Conservation (phyloP, 139 green algal genomes). For the Chlamydomonas schloesseri region DNA sequence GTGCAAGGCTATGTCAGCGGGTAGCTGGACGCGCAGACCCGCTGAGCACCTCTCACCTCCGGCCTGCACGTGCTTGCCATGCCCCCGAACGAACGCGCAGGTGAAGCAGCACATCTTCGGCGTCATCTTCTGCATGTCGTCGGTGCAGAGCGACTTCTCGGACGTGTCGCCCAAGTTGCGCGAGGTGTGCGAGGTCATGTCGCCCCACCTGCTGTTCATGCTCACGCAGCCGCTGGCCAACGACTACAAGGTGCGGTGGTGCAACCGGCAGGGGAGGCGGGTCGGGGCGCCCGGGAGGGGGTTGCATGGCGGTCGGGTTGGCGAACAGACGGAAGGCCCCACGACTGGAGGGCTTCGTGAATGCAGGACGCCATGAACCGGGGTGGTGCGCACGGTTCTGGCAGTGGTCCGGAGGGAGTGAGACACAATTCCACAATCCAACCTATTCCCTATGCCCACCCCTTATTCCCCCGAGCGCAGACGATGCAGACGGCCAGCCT, state of each 20-base stretch:
- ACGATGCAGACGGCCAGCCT: constrained; percentile 36
- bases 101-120: constrained; percentile 70
- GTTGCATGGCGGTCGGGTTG: too few relatives aligned
- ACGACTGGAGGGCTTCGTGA: too few relatives aligned
- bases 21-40: too few relatives aligned
- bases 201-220: constrained; percentile 56
- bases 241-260: constrained; percentile 45
- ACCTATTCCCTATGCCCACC: too few relatives aligned
- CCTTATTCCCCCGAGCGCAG: background rate
- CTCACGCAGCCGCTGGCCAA: constrained; percentile 39
- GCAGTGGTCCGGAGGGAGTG: too few relatives aligned
- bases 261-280: background rate
- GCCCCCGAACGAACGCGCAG: background rate
- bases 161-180: constrained; percentile 58
- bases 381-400: too few relatives aligned
- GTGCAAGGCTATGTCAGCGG: too few relatives aligned
- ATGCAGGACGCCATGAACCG: too few relatives aligned
- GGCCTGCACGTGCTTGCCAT: too few relatives aligned
- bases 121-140: constrained; percentile 68
- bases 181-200: constrained; percentile 65
- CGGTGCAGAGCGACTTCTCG: constrained; percentile 56
- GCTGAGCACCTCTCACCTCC: too few relatives aligned
- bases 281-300: background rate
- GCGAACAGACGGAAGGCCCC: background rate
- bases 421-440: too few relatives aligned